Evolutionary conservation across 495 filamentous ascomycete genomes (phyloP).

Genomic region (Copromyces sp.): DNA sequence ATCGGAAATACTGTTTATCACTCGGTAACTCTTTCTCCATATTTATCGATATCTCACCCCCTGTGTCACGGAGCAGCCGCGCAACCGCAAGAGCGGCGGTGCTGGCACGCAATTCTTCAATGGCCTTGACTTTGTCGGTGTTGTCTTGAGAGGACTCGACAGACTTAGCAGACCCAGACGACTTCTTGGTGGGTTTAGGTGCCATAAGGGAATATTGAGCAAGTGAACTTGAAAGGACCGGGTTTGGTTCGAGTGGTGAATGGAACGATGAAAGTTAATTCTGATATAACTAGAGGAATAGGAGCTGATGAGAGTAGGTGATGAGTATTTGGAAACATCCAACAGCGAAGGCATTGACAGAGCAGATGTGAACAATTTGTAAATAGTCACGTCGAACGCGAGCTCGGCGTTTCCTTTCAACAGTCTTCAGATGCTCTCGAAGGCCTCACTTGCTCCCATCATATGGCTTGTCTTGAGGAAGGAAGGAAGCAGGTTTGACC

Average conservation of each 20-base stretch:
- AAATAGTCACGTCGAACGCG: background rate
- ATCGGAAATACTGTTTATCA: background rate
- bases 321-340: background rate
- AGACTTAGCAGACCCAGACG: background rate
- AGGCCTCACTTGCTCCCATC: background rate
- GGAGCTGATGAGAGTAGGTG: background rate
- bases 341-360: background rate
- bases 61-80: background rate
- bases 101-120: background rate
- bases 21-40: background rate
- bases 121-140: background rate
- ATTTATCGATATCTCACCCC: background rate
- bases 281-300: background rate
- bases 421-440: background rate
- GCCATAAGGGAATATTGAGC: background rate
- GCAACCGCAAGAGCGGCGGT: background rate
- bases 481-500: background rate
- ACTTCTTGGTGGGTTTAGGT: background rate
- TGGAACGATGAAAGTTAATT: background rate
- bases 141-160: background rate
- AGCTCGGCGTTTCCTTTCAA: background rate
- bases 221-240: background rate
- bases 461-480: background rate
- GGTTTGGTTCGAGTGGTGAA: background rate
- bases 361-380: background rate